Conservation (phyloP, 176 grass and related monocot species). For the Oropetium thomaeum region DNA sequence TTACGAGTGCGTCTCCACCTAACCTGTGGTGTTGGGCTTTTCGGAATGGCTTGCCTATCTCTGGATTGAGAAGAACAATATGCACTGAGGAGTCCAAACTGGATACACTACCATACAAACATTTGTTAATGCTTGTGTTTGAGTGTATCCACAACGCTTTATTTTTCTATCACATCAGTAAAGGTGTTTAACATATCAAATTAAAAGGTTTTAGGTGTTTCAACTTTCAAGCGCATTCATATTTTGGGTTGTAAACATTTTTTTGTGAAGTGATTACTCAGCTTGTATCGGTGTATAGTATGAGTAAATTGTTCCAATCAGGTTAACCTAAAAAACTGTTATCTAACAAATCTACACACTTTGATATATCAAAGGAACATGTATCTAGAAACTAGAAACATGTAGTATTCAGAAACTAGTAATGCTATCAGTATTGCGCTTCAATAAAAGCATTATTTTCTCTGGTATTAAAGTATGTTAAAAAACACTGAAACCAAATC, state of each 20-base stretch:
- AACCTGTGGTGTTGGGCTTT: slow-evolving; percentile 36
- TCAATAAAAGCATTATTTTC: not conserved
- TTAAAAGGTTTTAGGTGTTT: not conserved
- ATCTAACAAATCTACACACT: not conserved
- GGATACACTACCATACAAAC: slow-evolving; percentile 42
- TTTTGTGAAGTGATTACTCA: not conserved
- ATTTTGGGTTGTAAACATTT: not conserved
- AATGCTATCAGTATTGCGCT: not conserved
- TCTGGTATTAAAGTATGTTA: not conserved
- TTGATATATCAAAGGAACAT: not conserved
- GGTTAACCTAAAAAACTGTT: not conserved
- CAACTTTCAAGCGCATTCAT: not conserved
- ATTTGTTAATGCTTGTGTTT: slow-evolving; percentile 58
- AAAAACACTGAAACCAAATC: not conserved
- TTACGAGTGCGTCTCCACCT: slow-evolving; percentile 26
- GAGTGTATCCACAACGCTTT: slow-evolving; percentile 45
- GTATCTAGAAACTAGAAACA: not conserved
- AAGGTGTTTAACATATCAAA: slow-evolving; percentile 1
- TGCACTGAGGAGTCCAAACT: slow-evolving; percentile 43
- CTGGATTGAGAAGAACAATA: slow-evolving; percentile 5
- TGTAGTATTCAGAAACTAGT: not conserved
- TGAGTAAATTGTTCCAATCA: not conserved
- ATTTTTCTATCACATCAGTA: slow-evolving; percentile 15
- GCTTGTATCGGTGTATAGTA: not conserved
- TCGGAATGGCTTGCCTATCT: slow-evolving; percentile 35